Evolutionary conservation across 2,329 filamentous ascomycete genomes (phyloP), one percentile per base, ranked within the genome.

Genomic region (Fusarium sp.): DNA sequence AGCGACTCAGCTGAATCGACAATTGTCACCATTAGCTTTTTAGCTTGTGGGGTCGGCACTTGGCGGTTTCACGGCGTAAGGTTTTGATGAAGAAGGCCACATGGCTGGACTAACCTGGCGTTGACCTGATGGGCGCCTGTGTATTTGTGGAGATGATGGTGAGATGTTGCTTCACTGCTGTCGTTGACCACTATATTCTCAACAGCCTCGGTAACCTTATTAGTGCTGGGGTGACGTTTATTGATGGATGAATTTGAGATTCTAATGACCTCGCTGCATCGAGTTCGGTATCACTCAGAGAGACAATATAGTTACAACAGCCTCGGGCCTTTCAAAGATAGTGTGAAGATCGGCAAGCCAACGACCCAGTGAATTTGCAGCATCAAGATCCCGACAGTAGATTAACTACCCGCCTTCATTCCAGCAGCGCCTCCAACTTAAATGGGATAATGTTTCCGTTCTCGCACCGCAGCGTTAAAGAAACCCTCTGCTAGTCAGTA

Each of bases 11-110:
- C 5, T 36, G 16, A 18, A 4, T 16, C 31, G n/a, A n/a, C 30
- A 30, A 8, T 15, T 40, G 23, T 20, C 45, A 13, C 18, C 28
- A 28, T 20, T 12, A 33, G 26, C n/a, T 16, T 37, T 3, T 20
- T 26, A 37, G 31, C 15, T 23, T 28, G 51, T n/a, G 40, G 51
- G 51, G 51, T 47, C 23, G n/a, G 11, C 12, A 20, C 31, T 38
- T 28, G 34, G 26, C 26, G 15, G 8, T 12, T 45, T 31, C 47
- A 51, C 28, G 18, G 23, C 13, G 12, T 38, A 38, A 30, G 10
- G 13, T 10, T 6, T 2, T 12, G 11, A 16, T 18, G 23, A 28
- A 30, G 34, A 38, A 13, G n/a, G 11, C 42, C 28, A 18, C 26
- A 4, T 13, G 13, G 10, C 34, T 50, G 47, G 47, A 23, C 38